These are phyloP conservation scores for Chaetomidium leptoderma DNA, from an alignment of 495 filamentous ascomycete genomes.

Conservation along the genomic window DNA sequence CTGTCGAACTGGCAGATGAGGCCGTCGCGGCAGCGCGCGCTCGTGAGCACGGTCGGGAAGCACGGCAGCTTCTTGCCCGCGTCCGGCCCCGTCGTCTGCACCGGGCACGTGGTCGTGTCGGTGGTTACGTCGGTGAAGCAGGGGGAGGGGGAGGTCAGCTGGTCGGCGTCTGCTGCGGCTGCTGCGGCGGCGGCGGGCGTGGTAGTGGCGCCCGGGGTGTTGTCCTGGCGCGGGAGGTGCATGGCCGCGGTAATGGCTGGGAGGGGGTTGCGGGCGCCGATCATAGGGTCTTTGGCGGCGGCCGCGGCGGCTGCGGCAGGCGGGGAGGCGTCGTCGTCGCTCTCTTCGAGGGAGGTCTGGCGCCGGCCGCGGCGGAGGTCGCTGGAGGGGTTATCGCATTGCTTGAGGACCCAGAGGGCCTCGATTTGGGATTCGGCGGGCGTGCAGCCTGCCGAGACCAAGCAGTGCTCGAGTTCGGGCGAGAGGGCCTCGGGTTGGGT, in stretches of 20 bases:
- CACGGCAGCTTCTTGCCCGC: slow-evolving; percentile 35
- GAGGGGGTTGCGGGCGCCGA: slow-evolving; percentile 23
- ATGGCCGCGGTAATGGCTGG: slow-evolving; percentile 15
- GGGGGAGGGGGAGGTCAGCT: slow-evolving; percentile 21
- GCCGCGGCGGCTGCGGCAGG: slow-evolving; percentile 12
- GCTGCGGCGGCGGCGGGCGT: slow-evolving; percentile 5
- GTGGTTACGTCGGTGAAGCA: slow-evolving; percentile 39
- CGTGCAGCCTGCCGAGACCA: slow-evolving; percentile 39
- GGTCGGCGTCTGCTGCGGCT: slow-evolving; percentile 12
- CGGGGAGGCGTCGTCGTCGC: slow-evolving; percentile 12
- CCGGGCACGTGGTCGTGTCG: slow-evolving; percentile 35
- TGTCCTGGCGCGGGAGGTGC: slow-evolving; percentile 13
- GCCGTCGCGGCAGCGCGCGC: slow-evolving; percentile 41
- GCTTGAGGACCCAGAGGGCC: slow-evolving; percentile 30
- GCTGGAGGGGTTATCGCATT: slow-evolving; percentile 27
- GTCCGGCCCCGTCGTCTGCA: slow-evolving; percentile 33
- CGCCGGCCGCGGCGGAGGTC: slow-evolving; percentile 30
- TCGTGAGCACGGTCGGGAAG: slow-evolving; percentile 32
- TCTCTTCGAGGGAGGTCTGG: no score
- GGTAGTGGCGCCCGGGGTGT: slow-evolving; percentile 1
- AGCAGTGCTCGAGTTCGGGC: slow-evolving; percentile 37
- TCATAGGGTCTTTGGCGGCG: slow-evolving; percentile 21
- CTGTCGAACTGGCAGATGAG: slow-evolving; percentile 40
- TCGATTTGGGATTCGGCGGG: slow-evolving; percentile 34
- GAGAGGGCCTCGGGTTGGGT: slow-evolving; percentile 17